Evolutionary conservation across 371 early-diverging fungal species (phyloP), one percentile per base, ranked within the genome.

Genomic region (Mortierella sp.): DNA sequence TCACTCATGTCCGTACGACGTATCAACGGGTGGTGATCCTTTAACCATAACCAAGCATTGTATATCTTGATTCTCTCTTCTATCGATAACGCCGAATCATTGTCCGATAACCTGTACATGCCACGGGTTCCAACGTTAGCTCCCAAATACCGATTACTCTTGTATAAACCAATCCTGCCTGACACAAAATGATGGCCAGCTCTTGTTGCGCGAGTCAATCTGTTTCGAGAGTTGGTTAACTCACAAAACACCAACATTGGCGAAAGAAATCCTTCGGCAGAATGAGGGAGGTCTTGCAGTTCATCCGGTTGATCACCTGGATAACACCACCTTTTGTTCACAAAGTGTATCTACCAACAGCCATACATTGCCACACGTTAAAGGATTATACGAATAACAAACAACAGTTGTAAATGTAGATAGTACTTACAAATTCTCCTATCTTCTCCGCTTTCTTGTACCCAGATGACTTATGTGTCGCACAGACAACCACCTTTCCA

Each of bases 111-210:
- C 3, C 19, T 61, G 23, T 52, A 21, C 53, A 61, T 13, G 9
- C 61, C 52, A 1, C 61, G 61, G 2, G 61, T 61, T 53, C 61
- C 61, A 0, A 19, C 53, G 9, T 61, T n/a, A 27, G 53, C 12
- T 52, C 53, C 61, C 1, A 61, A 14, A 45, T 53, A 61, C 7
- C 24, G 27, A 0, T 50, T 61, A 30, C 30, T 61, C 53, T 53
- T 61, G 34, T 19, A 61, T 19, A 53, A 39, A 0, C 61, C 34
- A 61, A 61, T 53, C 27, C 61, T 24, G 18, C 53, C 53, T 3
- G 61, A 61, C 13, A 61, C 53, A 53, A 61, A 61, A 61, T 53
- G 61, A 61, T 53, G 21, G 3, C 52, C 61, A 27, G 61, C 61
- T 10, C 61, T 42, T 41, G 45, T n/a, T 16, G 61, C 28, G 10